phyloP scores from a whole-genome alignment of 805 yeast genomes.

The Blastobotrys americana region DNA sequence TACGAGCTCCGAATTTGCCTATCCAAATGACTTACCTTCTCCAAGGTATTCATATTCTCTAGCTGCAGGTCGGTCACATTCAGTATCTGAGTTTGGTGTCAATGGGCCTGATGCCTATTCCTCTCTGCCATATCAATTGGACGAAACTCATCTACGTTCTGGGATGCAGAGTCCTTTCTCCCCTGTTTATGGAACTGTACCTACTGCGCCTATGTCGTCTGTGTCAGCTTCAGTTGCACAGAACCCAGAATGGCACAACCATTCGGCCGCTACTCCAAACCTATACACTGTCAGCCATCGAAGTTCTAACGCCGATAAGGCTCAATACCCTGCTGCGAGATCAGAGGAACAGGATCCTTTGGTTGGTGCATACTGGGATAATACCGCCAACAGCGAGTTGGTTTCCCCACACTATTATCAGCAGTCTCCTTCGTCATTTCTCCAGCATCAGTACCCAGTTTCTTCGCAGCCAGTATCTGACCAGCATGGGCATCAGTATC shows the following conservation, averaged over 20 bases:
- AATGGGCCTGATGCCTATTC: not conserved
- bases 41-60: not conserved
- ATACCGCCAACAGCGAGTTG: conserved; percentile 16
- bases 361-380: conserved; percentile 18
- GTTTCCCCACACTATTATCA: conserved; percentile 17
- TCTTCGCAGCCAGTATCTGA: not conserved
- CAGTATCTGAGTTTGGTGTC: not conserved
- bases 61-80: not conserved
- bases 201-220: not conserved
- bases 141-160: not conserved
- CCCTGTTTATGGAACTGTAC: not conserved
- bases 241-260: conserved; percentile 2
- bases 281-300: conserved; percentile 1
- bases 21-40: not conserved
- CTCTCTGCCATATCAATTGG: not conserved
- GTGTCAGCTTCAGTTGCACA: conserved; percentile 4
- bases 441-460: conserved; percentile 2
- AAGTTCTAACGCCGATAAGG: conserved; percentile 1
- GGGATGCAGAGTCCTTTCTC: not conserved
- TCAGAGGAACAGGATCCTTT: not conserved
- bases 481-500: not conserved
- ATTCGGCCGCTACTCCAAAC: not conserved
- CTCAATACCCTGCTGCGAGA: conserved; percentile 1
- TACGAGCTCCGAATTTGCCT: not conserved
- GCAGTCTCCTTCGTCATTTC: conserved; percentile 5